Conservation (phyloP, 495 filamentous ascomycete species). For the Acidiella bohemica region DNA sequence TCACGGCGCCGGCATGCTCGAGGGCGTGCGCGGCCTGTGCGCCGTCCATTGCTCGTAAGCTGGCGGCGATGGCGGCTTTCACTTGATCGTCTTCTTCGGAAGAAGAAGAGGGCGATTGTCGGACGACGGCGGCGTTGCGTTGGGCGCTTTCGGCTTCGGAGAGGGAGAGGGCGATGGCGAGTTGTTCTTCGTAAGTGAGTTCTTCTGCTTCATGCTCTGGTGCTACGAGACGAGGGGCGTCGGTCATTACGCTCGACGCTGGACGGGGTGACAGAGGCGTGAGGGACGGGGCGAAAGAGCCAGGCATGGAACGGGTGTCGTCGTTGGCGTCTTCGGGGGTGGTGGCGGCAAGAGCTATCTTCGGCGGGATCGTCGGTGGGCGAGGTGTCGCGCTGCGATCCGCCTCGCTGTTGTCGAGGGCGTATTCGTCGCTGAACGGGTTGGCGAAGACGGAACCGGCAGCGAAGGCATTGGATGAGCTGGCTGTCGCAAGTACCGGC, state of each 20-base stretch:
- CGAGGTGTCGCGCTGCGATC: too few species aligned
- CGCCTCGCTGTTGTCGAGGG: constrained; percentile 10
- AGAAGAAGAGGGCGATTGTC: not conserved
- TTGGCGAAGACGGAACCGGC: constrained; percentile 11
- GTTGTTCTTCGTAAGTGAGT: constrained; percentile 18
- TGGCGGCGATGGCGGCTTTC: constrained; percentile 15
- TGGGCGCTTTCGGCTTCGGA: constrained; percentile 16
- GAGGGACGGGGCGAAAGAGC: constrained; percentile 1
- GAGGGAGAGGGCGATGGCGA: constrained; percentile 16
- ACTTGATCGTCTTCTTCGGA: constrained; percentile 8
- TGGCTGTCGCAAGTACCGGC: constrained; percentile 5
- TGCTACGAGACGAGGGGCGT: too few species aligned
- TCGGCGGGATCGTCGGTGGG: constrained; percentile 15
- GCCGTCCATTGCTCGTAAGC: constrained; percentile 12
- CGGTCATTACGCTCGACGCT: too few species aligned
- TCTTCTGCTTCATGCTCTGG: constrained; percentile 1
- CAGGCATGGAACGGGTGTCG: constrained; percentile 3
- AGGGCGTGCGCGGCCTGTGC: constrained; percentile 10
- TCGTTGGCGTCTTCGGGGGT: not conserved
- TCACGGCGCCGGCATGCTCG: constrained; percentile 1
- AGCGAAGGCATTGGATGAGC: not conserved
- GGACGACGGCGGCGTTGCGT: constrained; percentile 1
- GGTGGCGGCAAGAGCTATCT: constrained; percentile 13
- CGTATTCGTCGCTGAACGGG: constrained; percentile 16
- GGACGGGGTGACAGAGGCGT: not conserved